These are phyloP conservation scores for Tolypocladium nubicola DNA, from an alignment of 2,329 filamentous ascomycete genomes.

Conservation along the genomic window DNA sequence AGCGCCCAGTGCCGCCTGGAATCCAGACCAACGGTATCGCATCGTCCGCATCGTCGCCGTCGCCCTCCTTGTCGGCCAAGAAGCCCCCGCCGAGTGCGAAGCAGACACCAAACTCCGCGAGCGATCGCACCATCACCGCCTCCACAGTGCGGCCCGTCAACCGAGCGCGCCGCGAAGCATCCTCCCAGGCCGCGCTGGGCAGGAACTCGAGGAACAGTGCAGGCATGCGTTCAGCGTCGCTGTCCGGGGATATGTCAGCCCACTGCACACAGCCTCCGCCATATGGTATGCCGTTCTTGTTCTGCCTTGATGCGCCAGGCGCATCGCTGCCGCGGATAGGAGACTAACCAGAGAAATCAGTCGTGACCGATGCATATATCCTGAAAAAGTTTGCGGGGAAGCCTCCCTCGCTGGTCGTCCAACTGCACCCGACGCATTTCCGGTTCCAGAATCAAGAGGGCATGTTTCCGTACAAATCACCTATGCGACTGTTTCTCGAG, in stretches of 20 bases:
- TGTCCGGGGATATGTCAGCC: conserved; percentile 29
- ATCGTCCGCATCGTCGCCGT: conserved; percentile 48
- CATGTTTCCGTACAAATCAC: conserved; percentile 83
- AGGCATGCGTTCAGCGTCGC: conserved; percentile 37
- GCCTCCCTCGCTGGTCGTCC: conserved; percentile 75
- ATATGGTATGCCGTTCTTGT: conserved; percentile 30
- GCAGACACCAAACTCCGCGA: conserved; percentile 21
- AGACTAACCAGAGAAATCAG: conserved; percentile 28
- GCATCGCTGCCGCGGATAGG: neutral
- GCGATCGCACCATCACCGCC: conserved; percentile 26
- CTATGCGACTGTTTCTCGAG: conserved; percentile 73
- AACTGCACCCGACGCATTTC: conserved; percentile 78
- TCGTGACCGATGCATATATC: conserved; percentile 66
- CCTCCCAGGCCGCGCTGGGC: conserved; percentile 27
- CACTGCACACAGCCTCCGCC: conserved; percentile 36
- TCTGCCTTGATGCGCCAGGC: neutral
- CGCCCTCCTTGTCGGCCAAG: conserved; percentile 46
- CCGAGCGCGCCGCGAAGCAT: conserved; percentile 47
- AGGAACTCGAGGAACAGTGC: conserved; percentile 41
- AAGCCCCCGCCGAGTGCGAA: conserved; percentile 37
- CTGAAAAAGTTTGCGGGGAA: conserved; percentile 68
- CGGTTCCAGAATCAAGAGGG: conserved; percentile 90
- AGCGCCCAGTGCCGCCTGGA: conserved; percentile 55
- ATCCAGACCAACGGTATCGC: conserved; percentile 55
- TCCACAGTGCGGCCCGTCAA: conserved; percentile 39